phyloP scores from a whole-genome alignment of 306 rosid species.

The Ziziphus jujuba region DNA sequence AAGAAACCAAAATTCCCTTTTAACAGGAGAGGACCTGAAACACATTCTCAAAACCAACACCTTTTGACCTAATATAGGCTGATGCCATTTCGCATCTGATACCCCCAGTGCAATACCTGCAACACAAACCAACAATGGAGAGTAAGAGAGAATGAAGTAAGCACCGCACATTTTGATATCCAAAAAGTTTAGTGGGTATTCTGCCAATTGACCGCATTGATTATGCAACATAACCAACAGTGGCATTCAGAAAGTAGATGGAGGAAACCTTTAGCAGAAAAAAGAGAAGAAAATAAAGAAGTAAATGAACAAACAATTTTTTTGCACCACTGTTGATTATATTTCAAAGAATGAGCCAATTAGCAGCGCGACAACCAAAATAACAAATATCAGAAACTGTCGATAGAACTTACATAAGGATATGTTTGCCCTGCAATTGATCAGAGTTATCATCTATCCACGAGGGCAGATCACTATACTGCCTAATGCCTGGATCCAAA shows the following conservation, averaged over 20 bases:
- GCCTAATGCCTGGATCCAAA: conserved; percentile 78
- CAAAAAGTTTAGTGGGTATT: background rate
- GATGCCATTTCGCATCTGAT: conserved; percentile 98
- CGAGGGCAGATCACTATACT: conserved; percentile 82
- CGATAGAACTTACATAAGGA: conserved; percentile 68
- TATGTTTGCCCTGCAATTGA: conserved; percentile 60
- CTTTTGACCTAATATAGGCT: conserved; percentile 86
- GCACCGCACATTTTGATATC: background rate
- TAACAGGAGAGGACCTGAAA: conserved; percentile 64
- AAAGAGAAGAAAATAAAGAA: background rate
- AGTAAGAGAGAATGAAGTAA: conserved; percentile 8
- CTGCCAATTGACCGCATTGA: background rate
- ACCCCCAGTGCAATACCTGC: conserved; percentile 98
- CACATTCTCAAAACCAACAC: conserved; percentile 86
- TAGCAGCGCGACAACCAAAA: background rate
- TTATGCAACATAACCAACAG: background rate
- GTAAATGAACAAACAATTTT: background rate
- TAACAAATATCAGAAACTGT: background rate
- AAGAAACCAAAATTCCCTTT: background rate
- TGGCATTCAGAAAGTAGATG: background rate
- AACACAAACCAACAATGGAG: conserved; percentile 28
- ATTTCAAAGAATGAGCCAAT: too few species aligned
- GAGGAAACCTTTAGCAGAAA: background rate
- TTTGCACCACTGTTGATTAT: background rate
- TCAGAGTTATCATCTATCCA: conserved; percentile 83